These are phyloP conservation scores for Stemphylium beticola DNA, from an alignment of 2,329 filamentous ascomycete genomes.

Conservation along the genomic window DNA sequence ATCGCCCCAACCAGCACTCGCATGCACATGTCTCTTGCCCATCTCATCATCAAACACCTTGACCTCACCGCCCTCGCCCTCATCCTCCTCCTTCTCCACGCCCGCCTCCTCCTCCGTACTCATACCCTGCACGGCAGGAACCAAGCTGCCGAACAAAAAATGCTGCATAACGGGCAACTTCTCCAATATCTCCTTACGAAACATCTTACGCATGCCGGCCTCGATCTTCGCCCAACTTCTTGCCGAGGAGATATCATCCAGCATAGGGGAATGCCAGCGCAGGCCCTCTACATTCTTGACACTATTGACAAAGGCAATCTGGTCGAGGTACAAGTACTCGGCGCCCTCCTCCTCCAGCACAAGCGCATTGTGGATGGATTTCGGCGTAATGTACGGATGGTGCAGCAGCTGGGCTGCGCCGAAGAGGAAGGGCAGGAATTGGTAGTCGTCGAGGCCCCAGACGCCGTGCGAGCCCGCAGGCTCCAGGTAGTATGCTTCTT, in stretches of 20 bases:
- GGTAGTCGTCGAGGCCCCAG: constrained; percentile 61
- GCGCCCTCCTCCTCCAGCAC: constrained; percentile 83
- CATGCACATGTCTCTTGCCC: constrained; percentile 73
- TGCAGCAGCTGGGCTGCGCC: constrained; percentile 64
- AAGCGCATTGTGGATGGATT: constrained; percentile 81
- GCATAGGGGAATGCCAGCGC: constrained; percentile 96
- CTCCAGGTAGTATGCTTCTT: constrained; percentile 94
- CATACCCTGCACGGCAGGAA: constrained; percentile 85
- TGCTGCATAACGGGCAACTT: constrained; percentile 99
- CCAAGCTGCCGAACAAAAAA: constrained; percentile 87
- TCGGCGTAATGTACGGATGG: constrained; percentile 64
- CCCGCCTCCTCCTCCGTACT: constrained; percentile 63
- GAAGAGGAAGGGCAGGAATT: constrained; percentile 61
- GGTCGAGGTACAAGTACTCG: constrained; percentile 89
- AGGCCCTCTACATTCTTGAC: constrained; percentile 95
- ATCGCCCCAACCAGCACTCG: constrained; percentile 79
- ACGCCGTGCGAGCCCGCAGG: constrained; percentile 65
- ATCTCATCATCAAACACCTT: constrained; percentile 67
- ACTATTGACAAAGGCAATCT: constrained; percentile 91
- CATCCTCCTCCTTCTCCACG: constrained; percentile 51
- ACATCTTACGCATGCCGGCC: constrained; percentile 95
- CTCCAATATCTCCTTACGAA: constrained; percentile 86
- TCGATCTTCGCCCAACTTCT: constrained; percentile 93
- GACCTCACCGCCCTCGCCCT: constrained; percentile 56
- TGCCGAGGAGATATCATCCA: constrained; percentile 93